Conservation (phyloP, 352 stramenopile species). For the Pythium insidiosum region DNA sequence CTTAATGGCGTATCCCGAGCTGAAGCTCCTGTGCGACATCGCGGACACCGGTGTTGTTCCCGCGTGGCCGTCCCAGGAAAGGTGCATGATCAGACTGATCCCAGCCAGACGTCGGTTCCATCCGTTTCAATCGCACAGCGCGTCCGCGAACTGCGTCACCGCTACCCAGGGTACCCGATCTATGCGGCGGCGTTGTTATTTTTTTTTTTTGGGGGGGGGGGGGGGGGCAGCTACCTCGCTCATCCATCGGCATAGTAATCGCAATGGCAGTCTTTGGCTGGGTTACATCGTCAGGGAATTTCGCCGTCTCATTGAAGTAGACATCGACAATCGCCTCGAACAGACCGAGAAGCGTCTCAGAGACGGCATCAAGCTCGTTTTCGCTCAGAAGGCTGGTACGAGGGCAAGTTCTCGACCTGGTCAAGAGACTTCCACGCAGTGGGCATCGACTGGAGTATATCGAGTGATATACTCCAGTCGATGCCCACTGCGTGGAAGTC, state of each 20-base stretch:
- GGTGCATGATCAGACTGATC: neutral
- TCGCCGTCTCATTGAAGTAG: conserved; percentile 8
- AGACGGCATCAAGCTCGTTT: conserved; percentile 5
- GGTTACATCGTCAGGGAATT: conserved; percentile 4
- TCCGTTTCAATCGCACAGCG: neutral
- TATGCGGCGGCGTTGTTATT: neutral
- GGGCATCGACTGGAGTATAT: neutral
- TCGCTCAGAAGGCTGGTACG: conserved; percentile 5
- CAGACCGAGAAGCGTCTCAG: conserved; percentile 7
- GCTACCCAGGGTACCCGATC: conserved; percentile 2
- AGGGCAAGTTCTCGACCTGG: conserved; percentile 10
- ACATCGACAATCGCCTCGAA: conserved; percentile 4
- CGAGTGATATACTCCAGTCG: too few relatives aligned
- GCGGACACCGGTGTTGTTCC: conserved; percentile 3
- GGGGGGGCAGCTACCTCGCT: conserved; percentile 2
- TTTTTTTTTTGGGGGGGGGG: too few relatives aligned
- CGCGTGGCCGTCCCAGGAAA: conserved; percentile 6
- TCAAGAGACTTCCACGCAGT: conserved; percentile 3
- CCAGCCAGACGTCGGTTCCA: conserved; percentile 1
- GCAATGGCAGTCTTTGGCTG: conserved; percentile 7
- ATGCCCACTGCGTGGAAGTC: too few relatives aligned
- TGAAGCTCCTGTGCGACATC: conserved; percentile 7
- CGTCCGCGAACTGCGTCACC: conserved; percentile 1
- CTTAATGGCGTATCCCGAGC: conserved; percentile 1
- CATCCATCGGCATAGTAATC: neutral